Evolutionary conservation across 2,329 filamentous ascomycete species (phyloP).

Genomic region (Geosmithia morbida): DNA sequence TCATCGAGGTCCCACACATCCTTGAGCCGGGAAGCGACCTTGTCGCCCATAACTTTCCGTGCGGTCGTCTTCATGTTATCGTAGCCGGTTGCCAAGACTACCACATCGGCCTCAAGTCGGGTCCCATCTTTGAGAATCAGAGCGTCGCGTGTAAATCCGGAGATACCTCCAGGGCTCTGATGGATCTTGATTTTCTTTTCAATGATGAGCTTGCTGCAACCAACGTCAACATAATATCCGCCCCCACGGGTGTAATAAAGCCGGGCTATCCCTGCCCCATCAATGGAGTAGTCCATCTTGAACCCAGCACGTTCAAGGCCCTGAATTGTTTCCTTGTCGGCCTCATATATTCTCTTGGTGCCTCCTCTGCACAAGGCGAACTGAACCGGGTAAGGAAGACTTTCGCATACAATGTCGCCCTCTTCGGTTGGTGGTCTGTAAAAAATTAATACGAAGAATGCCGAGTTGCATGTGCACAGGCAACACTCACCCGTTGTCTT

Average conservation of each 20-base stretch:
- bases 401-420: slow-evolving; percentile 30
- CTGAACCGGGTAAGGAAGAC: slow-evolving; percentile 28
- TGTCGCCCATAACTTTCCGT: slow-evolving; percentile 18
- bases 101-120: slow-evolving; percentile 21
- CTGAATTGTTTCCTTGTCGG: slow-evolving; percentile 21
- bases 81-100: slow-evolving; percentile 27
- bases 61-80: slow-evolving; percentile 20
- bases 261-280: slow-evolving; percentile 39
- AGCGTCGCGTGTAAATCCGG: slow-evolving; percentile 12
- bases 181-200: slow-evolving; percentile 24
- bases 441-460: background rate
- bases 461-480: background rate
- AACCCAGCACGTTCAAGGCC: slow-evolving; percentile 43
- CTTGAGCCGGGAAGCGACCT: slow-evolving; percentile 14
- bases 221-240: slow-evolving; percentile 59
- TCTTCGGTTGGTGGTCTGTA: slow-evolving; percentile 28
- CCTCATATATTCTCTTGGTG: slow-evolving; percentile 12
- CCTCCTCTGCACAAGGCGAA: slow-evolving; percentile 26
- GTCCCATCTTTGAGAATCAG: slow-evolving; percentile 16
- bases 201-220: slow-evolving; percentile 44
- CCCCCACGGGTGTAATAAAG: slow-evolving; percentile 54
- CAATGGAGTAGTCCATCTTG: slow-evolving; percentile 40
- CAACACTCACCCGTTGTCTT: slow-evolving; percentile 3
- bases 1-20: slow-evolving; percentile 22
- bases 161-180: slow-evolving; percentile 13